These are phyloP conservation scores for Citrus sp. DNA, from an alignment of 345 rosid genomes.

Conservation along the genomic window DNA sequence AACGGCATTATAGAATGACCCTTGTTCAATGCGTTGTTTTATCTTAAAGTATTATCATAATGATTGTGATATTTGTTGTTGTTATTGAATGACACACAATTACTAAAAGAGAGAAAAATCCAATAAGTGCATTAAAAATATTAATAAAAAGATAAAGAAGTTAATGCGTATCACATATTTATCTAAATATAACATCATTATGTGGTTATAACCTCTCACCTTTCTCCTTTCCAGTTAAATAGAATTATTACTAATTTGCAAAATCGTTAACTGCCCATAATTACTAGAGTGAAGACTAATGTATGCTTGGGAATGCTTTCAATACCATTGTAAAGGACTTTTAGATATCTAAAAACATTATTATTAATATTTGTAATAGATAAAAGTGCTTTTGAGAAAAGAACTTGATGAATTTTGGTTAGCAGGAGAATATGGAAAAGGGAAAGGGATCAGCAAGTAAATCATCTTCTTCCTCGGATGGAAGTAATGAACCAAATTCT, in stretches of 20 bases:
- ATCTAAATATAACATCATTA: no score
- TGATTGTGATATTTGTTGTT: no score
- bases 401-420: neutral
- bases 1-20: no score
- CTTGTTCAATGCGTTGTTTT: neutral
- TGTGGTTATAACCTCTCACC: no score
- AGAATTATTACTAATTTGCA: no score
- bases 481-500: conserved; percentile 3
- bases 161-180: neutral
- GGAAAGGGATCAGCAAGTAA: neutral
- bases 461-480: conserved; percentile 14
- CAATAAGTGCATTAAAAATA: neutral
- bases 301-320: no score
- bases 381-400: neutral
- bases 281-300: no score
- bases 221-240: no score
- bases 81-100: neutral
- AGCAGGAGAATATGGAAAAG: neutral
- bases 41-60: neutral
- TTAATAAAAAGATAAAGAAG: neutral
- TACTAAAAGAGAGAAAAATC: neutral
- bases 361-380: no score
- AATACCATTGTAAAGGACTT: no score
- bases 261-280: no score
- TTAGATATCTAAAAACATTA: no score